These are phyloP conservation scores for Pichia terricola DNA, from an alignment of 1,139 yeast genomes.

Conservation along the genomic window DNA sequence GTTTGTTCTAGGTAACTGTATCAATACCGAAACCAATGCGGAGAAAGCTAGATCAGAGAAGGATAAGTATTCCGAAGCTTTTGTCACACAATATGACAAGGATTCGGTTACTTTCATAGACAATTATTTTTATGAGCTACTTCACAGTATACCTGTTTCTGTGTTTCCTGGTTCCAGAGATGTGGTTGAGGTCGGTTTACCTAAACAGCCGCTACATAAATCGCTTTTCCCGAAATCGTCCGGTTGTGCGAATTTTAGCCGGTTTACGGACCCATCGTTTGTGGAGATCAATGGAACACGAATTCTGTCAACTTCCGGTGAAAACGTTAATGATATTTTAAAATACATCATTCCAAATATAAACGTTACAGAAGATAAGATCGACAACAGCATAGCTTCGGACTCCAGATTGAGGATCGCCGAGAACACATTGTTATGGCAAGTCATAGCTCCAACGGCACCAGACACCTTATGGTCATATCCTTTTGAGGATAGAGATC, in stretches of 20 bases:
- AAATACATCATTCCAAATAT: constrained; percentile 46
- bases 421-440: constrained; percentile 71
- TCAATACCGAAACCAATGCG: constrained; percentile 27
- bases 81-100: constrained; percentile 39
- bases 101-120: constrained; percentile 43
- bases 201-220: constrained; percentile 81
- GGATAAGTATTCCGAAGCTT: constrained; percentile 45
- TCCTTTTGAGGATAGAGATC: constrained; percentile 75
- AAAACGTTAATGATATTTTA: constrained; percentile 67
- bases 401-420: constrained; percentile 42
- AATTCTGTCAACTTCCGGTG: constrained; percentile 73
- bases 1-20: constrained; percentile 64
- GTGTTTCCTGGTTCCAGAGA: constrained; percentile 81
- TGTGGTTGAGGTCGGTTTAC: constrained; percentile 74
- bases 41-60: constrained; percentile 23
- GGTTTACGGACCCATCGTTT: constrained; percentile 74
- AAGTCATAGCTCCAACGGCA: constrained; percentile 84
- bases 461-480: constrained; percentile 92
- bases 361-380: constrained; percentile 22
- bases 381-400: constrained; percentile 16
- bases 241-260: constrained; percentile 34
- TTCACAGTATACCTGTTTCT: constrained; percentile 55
- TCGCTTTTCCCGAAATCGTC: constrained; percentile 52
- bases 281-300: constrained; percentile 45
- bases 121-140: constrained; percentile 46